Base-by-base conservation (phyloP, 2,329 filamentous ascomycete species). In the Neophaeococcomyces aloes region DNA sequence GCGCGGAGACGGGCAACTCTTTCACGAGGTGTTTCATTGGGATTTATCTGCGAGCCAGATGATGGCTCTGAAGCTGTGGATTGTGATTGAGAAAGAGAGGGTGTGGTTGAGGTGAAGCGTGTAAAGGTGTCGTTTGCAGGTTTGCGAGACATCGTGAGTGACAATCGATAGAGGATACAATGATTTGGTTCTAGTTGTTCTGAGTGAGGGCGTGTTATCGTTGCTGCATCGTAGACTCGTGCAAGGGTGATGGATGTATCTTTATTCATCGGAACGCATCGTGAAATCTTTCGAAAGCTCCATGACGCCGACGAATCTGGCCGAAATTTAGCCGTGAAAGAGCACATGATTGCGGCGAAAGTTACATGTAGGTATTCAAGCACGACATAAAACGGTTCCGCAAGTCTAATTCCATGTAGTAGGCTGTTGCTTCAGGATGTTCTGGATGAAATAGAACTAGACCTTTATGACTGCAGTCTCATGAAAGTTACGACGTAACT, bases 1-100 rank as follows among this genome's bases (percentile, higher is more conserved):
- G 78, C 78, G 42, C 81, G 72, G 56, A 86, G 65, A 48, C 81
- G 72, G 51, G 76, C 73, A 29, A 86, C 81, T 55, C 79, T 78
- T 65, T 85, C 75, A 60, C 78, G 76, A 38, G 81, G 75, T 1
- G 79, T 81, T 65, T 86, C 81, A 49, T 57, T 55, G 40, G 43
- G 33, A 38, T 30, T 39, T 23, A 42, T 38, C 33, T 19, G 46
- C 23, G 23, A 27, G n/a, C 11, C 17, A 15, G 30, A 14, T 37
- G 41, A 42, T 48, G 44, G 14, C 7, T 37, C 54, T 44, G 45
- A 42, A 19, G 50, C 55, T 39, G 62, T 54, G 46, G 67, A 66
- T 45, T 65, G 64, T 53, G 58, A 65, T 52, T 66, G 66, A 21
- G 39, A 42, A 21, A 34, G 35, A 59, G 70, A 68, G 25, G 68